Conservation (phyloP, 1,139 yeast species). For the Debaryomycetaceae sp. region DNA sequence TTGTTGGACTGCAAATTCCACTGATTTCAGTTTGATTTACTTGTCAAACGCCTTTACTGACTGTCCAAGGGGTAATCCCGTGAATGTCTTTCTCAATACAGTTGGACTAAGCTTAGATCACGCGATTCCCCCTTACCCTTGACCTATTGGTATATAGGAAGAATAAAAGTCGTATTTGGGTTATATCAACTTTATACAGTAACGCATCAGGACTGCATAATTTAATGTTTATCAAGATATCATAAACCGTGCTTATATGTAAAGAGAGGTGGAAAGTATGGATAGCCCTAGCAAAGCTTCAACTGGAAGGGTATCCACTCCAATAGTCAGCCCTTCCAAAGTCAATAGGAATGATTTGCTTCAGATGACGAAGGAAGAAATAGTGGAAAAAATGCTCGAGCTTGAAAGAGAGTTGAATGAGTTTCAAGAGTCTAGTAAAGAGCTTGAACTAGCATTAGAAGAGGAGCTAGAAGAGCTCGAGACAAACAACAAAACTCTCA, state of each 20-base stretch:
- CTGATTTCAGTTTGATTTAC: not conserved
- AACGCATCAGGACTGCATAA: not conserved
- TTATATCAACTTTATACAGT: not conserved
- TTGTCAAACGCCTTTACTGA: not conserved
- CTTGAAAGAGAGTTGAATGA: slow-evolving; percentile 36
- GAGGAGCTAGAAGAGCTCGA: slow-evolving; percentile 39
- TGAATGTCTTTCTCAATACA: not conserved
- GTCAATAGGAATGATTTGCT: not conserved
- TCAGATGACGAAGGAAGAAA: slow-evolving; percentile 23
- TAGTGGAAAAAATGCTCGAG: slow-evolving; percentile 28
- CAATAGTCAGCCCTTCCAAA: not conserved
- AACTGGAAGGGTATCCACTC: not conserved
- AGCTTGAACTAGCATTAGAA: slow-evolving; percentile 43
- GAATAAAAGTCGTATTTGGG: not conserved
- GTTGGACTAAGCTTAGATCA: not conserved
- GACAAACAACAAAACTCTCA: slow-evolving; percentile 17
- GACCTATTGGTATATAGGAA: not conserved
- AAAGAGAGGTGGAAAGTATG: not conserved
- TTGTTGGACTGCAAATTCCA: not conserved
- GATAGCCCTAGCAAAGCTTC: not conserved
- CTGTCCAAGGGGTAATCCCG: not conserved
- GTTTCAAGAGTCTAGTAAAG: slow-evolving; percentile 43
- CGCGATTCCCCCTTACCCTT: not conserved
- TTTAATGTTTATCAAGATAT: not conserved
- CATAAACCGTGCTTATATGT: not conserved